A percentile compares a stretch with the other conserved stretches of the same genome.
Evolutionary conservation across 768 basidiomycete genomes (phyloP).

Genomic region (Boletus tomentosulus): DNA sequence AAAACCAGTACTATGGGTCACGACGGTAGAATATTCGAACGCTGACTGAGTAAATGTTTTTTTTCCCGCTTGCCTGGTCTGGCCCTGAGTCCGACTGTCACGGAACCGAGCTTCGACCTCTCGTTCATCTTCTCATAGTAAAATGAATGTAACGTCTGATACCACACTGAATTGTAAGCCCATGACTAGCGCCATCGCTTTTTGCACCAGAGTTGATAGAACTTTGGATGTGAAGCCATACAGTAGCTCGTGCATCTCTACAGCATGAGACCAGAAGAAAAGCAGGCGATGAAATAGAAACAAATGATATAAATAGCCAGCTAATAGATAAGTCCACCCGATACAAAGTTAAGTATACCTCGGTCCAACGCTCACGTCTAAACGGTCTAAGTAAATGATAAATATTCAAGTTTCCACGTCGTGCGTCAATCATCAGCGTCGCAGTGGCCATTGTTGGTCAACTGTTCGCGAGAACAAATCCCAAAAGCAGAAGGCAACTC

Average conservation of each 20-base stretch:
- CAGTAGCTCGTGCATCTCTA: not conserved
- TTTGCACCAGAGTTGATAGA: too few relatives aligned
- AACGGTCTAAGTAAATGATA: not conserved
- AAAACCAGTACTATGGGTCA: too few relatives aligned
- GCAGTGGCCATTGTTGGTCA: slow-evolving; percentile 1
- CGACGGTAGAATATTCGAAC: not conserved
- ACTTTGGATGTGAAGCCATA: not conserved
- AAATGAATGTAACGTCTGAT: too few relatives aligned
- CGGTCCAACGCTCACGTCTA: not conserved
- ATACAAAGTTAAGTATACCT: not conserved
- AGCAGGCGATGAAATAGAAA: not conserved
- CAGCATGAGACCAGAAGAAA: not conserved
- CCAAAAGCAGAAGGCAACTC: slow-evolving; percentile 19
- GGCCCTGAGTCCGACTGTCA: not conserved
- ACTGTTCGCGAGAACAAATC: slow-evolving; percentile 11
- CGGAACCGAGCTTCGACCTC: not conserved
- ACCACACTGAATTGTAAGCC: too few relatives aligned
- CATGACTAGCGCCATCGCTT: too few relatives aligned
- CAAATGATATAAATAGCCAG: not conserved
- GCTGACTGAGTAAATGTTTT: too few relatives aligned
- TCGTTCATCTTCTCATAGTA: too few relatives aligned
- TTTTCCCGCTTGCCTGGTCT: too few relatives aligned
- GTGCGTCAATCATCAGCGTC: slow-evolving; percentile 5
- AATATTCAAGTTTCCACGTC: not conserved
- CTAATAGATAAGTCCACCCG: not conserved